Evolutionary conservation across 202 grass and related monocot genomes (phyloP).

Genomic region (Cymbopogon flexuosus): DNA sequence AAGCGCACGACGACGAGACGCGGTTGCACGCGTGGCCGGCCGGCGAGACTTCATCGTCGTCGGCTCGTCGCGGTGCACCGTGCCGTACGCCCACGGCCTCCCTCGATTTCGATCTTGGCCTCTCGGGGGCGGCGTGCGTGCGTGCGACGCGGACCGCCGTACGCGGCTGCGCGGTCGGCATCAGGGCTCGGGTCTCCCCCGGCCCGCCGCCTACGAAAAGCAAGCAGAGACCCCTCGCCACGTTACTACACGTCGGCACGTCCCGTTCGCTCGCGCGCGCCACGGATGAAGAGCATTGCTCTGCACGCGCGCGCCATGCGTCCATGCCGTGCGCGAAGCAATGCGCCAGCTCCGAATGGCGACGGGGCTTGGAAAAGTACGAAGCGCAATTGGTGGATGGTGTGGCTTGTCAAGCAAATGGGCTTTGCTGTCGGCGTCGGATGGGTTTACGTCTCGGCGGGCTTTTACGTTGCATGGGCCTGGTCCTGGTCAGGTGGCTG

Average conservation of each 20-base stretch:
- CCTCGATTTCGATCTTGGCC: background rate
- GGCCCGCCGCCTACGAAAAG: too few relatives aligned
- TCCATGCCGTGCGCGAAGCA: too few relatives aligned
- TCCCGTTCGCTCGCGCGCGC: background rate
- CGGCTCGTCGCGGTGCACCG: background rate
- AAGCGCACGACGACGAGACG: background rate
- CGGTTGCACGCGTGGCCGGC: background rate
- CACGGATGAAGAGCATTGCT: background rate
- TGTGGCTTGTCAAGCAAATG: too few relatives aligned
- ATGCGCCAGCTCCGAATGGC: too few relatives aligned
- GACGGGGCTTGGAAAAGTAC: too few relatives aligned
- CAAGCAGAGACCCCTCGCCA: background rate
- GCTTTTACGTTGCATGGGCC: too few relatives aligned
- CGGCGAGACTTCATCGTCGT: background rate
- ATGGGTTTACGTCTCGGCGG: too few relatives aligned
- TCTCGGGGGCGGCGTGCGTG: background rate
- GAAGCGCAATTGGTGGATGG: too few relatives aligned
- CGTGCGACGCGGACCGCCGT: background rate
- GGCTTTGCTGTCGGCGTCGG: too few relatives aligned
- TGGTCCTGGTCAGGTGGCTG: too few relatives aligned
- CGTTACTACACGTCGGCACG: background rate
- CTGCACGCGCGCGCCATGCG: background rate
- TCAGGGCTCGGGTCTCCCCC: too few relatives aligned
- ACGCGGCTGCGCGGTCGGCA: background rate
- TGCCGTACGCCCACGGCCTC: conserved; percentile 1